Base-by-base conservation (phyloP, 495 filamentous ascomycete genomes). In the Penicillium cataractarum region DNA sequence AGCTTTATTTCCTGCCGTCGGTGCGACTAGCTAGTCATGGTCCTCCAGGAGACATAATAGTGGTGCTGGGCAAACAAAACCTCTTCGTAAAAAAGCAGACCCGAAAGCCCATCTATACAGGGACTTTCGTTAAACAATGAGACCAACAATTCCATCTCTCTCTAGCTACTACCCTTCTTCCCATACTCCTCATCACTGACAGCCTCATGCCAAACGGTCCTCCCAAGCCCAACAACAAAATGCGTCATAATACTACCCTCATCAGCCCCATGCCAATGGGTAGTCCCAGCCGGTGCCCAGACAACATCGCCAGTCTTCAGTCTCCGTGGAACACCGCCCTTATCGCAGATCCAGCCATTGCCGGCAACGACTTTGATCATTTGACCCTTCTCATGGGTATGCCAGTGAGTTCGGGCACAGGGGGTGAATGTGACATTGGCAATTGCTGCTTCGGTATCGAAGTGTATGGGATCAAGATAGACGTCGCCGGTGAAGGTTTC, bases 351-450 rank as follows among this genome's bases (percentile, higher is more conserved):
- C 70, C 70, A 70, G 32, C 65, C 67, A 13, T 27, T 57, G 2
- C 70, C 67, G 3, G 70, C 52, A 13, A 64, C 40, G 4, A 68
- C 67, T 2, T 59, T 40, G 39, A 73, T 61, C 22, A 70, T 44
- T 40, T 70, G 67, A 6, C 70, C 64, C 6, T 60, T 55, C 35
- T 70, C 67, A 44, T 72, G 70, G 6, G 62, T 70, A 35, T 72
- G 65, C 70, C 70, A 72, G 29, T 70, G 53, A 17, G 65, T 72
- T 1, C 65, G 67, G 3, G 70, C 65, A 48, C 67, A 70, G 6
- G 67, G 67, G 13, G 65, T 65, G 35, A 70, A 70, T 5, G 65
- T 73, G n/a, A 68, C 63, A 35, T 66, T 65, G 13, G 63, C 61
- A 4, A 66, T 44, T 2, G 55, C 55, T 37, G 61, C 48, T 6